Evolutionary conservation across 139 green algal species (phyloP).

Genomic region (Picochlorum sp.): DNA sequence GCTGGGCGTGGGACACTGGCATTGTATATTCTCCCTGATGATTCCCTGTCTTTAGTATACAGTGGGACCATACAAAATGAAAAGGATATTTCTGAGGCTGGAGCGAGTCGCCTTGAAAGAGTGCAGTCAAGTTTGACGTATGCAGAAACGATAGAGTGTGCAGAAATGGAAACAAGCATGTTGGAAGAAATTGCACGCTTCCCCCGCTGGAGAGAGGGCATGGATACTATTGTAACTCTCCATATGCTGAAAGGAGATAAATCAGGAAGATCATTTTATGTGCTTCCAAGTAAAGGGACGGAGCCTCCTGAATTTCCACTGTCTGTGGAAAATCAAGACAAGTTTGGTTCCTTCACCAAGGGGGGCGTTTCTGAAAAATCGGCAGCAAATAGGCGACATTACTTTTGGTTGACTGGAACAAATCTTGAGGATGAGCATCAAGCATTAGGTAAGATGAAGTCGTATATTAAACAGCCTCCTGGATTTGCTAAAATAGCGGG

Average conservation of each 20-base stretch:
- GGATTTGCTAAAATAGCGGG: slow-evolving; percentile 21
- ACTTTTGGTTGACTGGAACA: slow-evolving; percentile 24
- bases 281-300: slow-evolving; percentile 12
- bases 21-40: slow-evolving; percentile 33
- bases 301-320: slow-evolving; percentile 7
- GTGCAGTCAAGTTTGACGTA: background rate
- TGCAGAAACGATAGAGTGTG: background rate
- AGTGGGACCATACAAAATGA: background rate
- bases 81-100: background rate
- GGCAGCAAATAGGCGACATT: slow-evolving; percentile 6
- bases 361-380: background rate
- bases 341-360: background rate
- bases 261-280: slow-evolving; percentile 25
- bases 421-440: slow-evolving; percentile 9
- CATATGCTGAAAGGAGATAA: slow-evolving; percentile 31
- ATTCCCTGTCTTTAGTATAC: slow-evolving; percentile 24
- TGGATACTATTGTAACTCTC: slow-evolving; percentile 26
- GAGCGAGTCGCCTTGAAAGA: background rate
- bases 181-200: slow-evolving; percentile 35
- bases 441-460: slow-evolving; percentile 26
- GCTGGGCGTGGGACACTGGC: slow-evolving; percentile 12
- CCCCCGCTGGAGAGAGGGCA: slow-evolving; percentile 1
- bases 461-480: slow-evolving; percentile 21
- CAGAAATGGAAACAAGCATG: slow-evolving; percentile 6
- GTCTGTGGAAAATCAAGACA: background rate